Conservation (phyloP, 306 rosid genomes). For the Abrus precatorius region DNA sequence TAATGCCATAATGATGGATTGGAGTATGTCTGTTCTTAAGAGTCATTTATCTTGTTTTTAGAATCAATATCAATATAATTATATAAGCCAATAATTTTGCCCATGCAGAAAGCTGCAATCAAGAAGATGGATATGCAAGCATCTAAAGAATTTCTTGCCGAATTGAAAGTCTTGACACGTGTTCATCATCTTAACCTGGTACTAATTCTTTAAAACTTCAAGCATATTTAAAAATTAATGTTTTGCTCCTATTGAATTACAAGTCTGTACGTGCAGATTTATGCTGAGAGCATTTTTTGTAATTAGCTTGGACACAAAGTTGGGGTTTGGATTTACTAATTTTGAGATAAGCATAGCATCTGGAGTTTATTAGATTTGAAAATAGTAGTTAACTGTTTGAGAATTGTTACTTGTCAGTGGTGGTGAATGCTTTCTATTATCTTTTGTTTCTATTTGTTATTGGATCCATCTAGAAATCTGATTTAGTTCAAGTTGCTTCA, state of each 20-base stretch:
- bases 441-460: constrained; percentile 15
- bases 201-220: constrained; percentile 37
- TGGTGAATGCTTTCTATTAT: constrained; percentile 13
- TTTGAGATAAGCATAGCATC: constrained; percentile 16
- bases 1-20: constrained; percentile 31
- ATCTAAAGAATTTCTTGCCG: constrained; percentile 91
- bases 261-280: neutral
- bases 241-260: neutral
- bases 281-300: neutral
- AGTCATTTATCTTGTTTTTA: constrained; percentile 24
- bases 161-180: constrained; percentile 83
- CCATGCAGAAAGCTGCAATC: constrained; percentile 87
- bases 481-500: constrained; percentile 7
- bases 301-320: constrained; percentile 27
- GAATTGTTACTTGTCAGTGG: neutral
- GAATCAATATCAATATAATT: constrained; percentile 36
- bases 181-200: constrained; percentile 98
- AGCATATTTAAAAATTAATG: constrained; percentile 17
- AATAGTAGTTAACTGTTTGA: neutral
- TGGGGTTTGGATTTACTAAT: constrained; percentile 22
- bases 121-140: constrained; percentile 99
- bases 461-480: constrained; percentile 15
- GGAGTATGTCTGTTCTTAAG: constrained; percentile 8
- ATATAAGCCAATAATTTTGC: constrained; percentile 39
- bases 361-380: constrained; percentile 1